Percentiles rank a stretch among this genome's conserved stretches.
These are phyloP conservation scores for Thymus mandschuricus DNA, from an alignment of 257 asterid species.

Conservation along the genomic window DNA sequence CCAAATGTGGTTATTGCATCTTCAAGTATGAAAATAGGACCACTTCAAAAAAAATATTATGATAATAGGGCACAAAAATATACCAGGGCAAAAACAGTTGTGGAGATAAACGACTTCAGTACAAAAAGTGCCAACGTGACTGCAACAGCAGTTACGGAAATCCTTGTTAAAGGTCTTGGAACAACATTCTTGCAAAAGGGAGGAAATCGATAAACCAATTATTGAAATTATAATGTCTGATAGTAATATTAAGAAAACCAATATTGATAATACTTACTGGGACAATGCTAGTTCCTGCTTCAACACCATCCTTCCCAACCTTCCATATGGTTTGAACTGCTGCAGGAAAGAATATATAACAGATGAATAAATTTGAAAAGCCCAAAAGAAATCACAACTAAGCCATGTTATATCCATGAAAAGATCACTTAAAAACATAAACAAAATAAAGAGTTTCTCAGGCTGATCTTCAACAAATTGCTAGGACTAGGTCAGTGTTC, in stretches of 20 bases:
- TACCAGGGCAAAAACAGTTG: conserved; percentile 88
- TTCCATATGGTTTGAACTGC: conserved; percentile 75
- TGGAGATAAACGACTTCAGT: conserved; percentile 84
- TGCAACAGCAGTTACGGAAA: conserved; percentile 62
- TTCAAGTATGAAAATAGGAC: background rate
- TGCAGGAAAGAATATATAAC: conserved; percentile 29
- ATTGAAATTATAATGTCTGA: background rate
- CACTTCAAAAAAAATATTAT: no score
- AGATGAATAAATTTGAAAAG: conserved; percentile 5
- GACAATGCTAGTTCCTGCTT: conserved; percentile 87
- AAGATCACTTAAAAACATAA: background rate
- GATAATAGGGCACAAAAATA: conserved; percentile 12
- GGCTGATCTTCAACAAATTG: background rate
- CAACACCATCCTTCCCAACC: conserved; percentile 87
- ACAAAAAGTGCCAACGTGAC: conserved; percentile 58
- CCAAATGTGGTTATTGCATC: background rate
- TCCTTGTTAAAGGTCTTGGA: conserved; percentile 89
- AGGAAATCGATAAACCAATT: background rate
- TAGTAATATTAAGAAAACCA: conserved; percentile 11
- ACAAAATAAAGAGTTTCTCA: background rate
- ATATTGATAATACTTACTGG: conserved; percentile 60
- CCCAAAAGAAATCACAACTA: conserved; percentile 8
- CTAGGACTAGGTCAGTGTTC: background rate
- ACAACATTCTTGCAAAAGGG: conserved; percentile 53
- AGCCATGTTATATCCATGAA: background rate